Base-by-base conservation (phyloP, 495 filamentous ascomycete species). In the Chaetomium tenue region DNA sequence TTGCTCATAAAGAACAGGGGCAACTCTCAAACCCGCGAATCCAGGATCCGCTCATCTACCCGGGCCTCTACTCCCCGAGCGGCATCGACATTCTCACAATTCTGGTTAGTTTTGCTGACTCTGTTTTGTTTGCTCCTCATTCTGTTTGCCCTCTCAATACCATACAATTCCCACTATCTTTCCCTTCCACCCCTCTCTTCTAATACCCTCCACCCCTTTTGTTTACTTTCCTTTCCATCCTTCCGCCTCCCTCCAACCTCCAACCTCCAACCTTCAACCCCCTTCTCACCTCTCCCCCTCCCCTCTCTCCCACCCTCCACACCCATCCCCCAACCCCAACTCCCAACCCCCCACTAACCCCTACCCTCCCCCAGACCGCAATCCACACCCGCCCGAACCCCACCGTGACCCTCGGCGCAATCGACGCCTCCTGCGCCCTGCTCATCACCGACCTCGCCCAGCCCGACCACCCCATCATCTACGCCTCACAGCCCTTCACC, bases 341-440 rank as follows among this genome's bases (percentile, higher is more conserved):
- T 9, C 22, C 47, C 3, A 37, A 37, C 40, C 40, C 40, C 13
- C 40, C 40, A 52, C 48, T 64, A 26, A 66, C 61, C 13, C 9
- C 8, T 20, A 30, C 37, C 7, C n/a, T 12, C 26, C 15, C 1
- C 52, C 68, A 83, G 81, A 61, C 74, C 18, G 67, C 70, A 20
- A 72, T 83, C 22, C 71, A 72, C 55, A 59, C 50, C 23, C 76
- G 82, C 13, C 78, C 80, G 13, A 77, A 78, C 30, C 80, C 80
- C 0, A 66, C 69, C n/a, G 66, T 82, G 46, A 65, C 79, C 8
- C 68, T 84, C 22, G 81, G 80, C 3, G 67, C 75, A 40, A 71
- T 84, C 63, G 82, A 84, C 63, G 68, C 69, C 23, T 77, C 77
- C 1, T 81, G 76, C 60, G 74, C 80, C n/a, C 70, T 84, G 39